Evolutionary conservation across 2,329 filamentous ascomycete species (phyloP), one percentile per base, ranked within the genome.

Genomic region (Epichloe amarillans): DNA sequence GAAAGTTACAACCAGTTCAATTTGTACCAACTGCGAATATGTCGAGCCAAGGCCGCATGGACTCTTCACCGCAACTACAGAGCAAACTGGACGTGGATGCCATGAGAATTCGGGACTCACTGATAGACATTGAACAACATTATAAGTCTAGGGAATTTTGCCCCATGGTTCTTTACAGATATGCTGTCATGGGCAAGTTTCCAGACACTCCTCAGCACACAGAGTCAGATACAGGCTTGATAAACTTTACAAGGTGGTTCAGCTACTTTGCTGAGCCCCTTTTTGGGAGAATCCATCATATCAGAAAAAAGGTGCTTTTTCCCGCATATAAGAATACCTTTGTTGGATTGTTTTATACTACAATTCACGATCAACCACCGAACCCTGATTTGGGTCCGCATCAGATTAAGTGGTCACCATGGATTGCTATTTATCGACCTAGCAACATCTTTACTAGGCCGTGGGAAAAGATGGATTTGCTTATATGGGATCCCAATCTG

Each of bases 401-500:
- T 49, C 0, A 55, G 7, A 23, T 21, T 11, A 26, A 15, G 4
- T 37, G 37, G 37, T 49, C 43, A 41, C 73, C 77, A 0, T 82
- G 77, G 76, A 54, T 80, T 36, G 73, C 65, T 0, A 57, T 76
- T 14, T 70, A 71, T 52, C 70, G 77, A 11, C 70, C 73, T 0
- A 56, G 63, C 4, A 62, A 72, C n/a, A 62, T 67, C 1, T 65
- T 72, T 50, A 14, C 8, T 1, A 59, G 50, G 21, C 55, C 60
- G 1, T 71, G 64, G 58, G 55, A 2, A 0, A 47, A 49, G 2
- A 66, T 68, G 2, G 76, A 81, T 55, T 56, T 82, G 12, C 63
- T 81, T 5, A 75, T 82, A 39, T 80, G 76, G 76, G 78, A 81
- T 54, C 51, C 64, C 2, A 55, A 60, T 1, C 63, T 66, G 7